Evolutionary conservation across 2,329 filamentous ascomycete species (phyloP), one percentile per base, ranked within the genome.

Genomic region (Scleromitrula shiraiana): DNA sequence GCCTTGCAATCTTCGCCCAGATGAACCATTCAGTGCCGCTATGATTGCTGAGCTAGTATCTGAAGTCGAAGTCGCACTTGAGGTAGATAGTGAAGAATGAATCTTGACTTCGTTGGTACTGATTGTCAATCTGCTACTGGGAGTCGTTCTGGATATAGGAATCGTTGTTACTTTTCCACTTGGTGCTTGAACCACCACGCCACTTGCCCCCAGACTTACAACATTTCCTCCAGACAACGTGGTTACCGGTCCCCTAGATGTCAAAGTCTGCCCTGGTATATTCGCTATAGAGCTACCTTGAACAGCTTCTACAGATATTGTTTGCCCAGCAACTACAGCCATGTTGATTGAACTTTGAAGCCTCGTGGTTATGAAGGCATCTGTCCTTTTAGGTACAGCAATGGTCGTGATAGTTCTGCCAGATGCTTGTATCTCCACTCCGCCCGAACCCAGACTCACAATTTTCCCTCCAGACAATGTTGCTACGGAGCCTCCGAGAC

Each of bases 101-200:
- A n/a, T n/a, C n/a, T n/a, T n/a, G n/a, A n/a, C n/a, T n/a, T n/a
- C n/a, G n/a, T n/a, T n/a, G n/a, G n/a, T n/a, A n/a, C n/a, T n/a
- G n/a, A n/a, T n/a, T n/a, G n/a, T n/a, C n/a, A n/a, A n/a, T n/a
- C n/a, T n/a, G n/a, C n/a, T n/a, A n/a, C n/a, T n/a, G 9, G 15
- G 26, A 22, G 24, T 14, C 17, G 32, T 20, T 15, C 8, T 37
- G 23, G 41, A 5, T 20, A 29, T 23, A 30, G 30, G 22, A 36
- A 29, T 22, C 14, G 50, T 45, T 14, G 51, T 50, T 6, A 44
- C 47, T 8, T 26, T 29, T 4, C 53, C 53, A 12, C 49, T 45
- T 7, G 53, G 42, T 38, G 50, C 50, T 15, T 56, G 50, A 15
- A 56, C 26, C 4, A 56, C 33, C 2, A 57, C 20, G 2, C 49